Base-by-base conservation (phyloP, 1,139 yeast genomes). In the Nematodospora anomalae region DNA sequence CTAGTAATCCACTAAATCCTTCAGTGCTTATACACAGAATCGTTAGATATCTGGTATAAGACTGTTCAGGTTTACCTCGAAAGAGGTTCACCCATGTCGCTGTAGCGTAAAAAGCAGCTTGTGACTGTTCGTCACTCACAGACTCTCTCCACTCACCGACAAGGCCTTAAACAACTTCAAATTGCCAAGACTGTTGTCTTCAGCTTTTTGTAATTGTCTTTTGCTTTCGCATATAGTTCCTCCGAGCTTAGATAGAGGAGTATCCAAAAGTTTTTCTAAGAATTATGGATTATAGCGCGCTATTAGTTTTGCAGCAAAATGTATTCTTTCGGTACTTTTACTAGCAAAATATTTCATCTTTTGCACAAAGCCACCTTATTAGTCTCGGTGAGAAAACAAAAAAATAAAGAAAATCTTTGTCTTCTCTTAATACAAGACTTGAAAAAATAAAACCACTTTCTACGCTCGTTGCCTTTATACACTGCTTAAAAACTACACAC, bases 11-110 rank as follows among this genome's bases (percentile, higher is more conserved):
- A 18, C 53, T 29, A 53, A 58, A 58, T 54, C 64, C 62, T 53
- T 49, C 62, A 49, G 53, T 51, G 60, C 62, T 51, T 49, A 51
- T 51, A 51, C 45, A 33, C 32, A 30, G 31, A 30, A 29, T 36
- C 37, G 31, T 33, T 29, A 37, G 40, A 30, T 36, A 32, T 40
- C 41, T 31, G 39, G 33, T 35, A 26, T 38, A 25, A 25, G 41
- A 27, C 41, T 38, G 41, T 38, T 38, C 41, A 38, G 41, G 41
- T 30, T 35, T 24, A 26, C 34, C 28, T 22, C 36, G 11, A n/a
- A 16, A 29, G 25, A 25, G 32, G 41, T 32, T 38, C 37, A 28
- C 41, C 41, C 41, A 30, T 38, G 41, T 25, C 31, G 35, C 16
- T 26, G 32, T 30, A 37, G 37, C 32, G 41, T 38, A 35, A 30